A percentile compares a stretch with the other conserved stretches of the same genome.
These are phyloP conservation scores for Elongisporangium prolatum DNA, from an alignment of 352 stramenopile genomes.

Conservation along the genomic window DNA sequence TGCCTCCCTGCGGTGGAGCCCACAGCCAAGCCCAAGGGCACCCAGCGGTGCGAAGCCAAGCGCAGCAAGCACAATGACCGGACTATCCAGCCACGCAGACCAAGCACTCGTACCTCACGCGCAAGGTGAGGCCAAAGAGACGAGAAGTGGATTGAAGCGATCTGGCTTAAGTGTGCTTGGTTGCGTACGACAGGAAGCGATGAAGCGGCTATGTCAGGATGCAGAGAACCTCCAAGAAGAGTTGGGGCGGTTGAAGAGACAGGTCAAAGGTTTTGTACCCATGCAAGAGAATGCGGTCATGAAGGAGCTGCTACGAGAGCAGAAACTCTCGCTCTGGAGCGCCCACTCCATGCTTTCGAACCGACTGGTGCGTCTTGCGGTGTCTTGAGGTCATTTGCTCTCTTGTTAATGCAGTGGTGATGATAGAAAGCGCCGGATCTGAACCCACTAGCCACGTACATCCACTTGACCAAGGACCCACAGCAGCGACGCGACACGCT, in stretches of 20 bases:
- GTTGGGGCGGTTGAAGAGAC: too few species aligned
- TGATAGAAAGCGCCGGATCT: constrained; percentile 20
- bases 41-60: background rate
- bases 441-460: constrained; percentile 27
- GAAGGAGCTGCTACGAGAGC: constrained; percentile 13
- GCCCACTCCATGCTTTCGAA: constrained; percentile 22
- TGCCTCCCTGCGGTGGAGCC: too few species aligned
- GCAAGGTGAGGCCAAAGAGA: constrained; percentile 13
- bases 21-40: background rate
- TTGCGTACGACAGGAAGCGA: constrained; percentile 19
- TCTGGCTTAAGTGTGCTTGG: too few species aligned
- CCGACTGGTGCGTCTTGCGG: constrained; percentile 4
- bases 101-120: constrained; percentile 16
- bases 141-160: too few species aligned
- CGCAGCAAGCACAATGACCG: too few species aligned
- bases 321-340: constrained; percentile 26
- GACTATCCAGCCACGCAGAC: background rate
- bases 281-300: constrained; percentile 9
- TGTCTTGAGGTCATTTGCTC: background rate
- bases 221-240: too few species aligned
- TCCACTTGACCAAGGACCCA: constrained; percentile 24
- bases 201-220: constrained; percentile 6
- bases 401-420: background rate
- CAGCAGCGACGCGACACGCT: constrained; percentile 20
- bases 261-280: too few species aligned